Base-by-base conservation (phyloP, 75 land plant species). In the Pinus taeda region DNA sequence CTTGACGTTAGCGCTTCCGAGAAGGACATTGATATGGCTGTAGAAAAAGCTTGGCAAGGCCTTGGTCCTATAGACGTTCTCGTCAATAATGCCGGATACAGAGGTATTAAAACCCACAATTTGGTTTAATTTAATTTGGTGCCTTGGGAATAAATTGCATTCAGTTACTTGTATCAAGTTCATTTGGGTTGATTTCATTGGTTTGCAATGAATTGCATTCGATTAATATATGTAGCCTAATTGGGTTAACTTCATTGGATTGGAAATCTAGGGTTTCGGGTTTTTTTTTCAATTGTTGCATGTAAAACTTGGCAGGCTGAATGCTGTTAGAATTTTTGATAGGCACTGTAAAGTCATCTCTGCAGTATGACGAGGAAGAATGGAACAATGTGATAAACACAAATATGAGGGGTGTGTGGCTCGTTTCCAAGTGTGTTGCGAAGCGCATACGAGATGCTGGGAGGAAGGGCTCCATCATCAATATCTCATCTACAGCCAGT, bases 51-150 rank as follows among this genome's bases (percentile, higher is more conserved):
- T 53, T 93, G 92, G 93, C 77, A 81, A 24, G 73, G 78, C 13
- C 89, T 93, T 62, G 93, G 96, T 15, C 26, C 67, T 24, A 86
- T 93, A 63, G 87, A 94, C 76, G 87, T 81, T 29, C 83, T 92
- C 55, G 85, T 94, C 26, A 92, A 92, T 77, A 94, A 94, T 76
- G 97, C 97, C 11, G 97, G 94, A 6, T 21, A 86, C 9, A 49
- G 55, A 49, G 55, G 55, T 49, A 49, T 49, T 49, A 49, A 84
- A 92, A 45, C 49, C 49, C 49, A 5, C 49, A 45, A 11, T 49
- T 39, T 49, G 9, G 53, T 8, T 8, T 9, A 49, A 49, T 8
- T 8, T 49, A 0, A 49, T 49, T 49, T 49, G 55, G 55, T 9
- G 55, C 55, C 9, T 49, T 49, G 9, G 55, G 9, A 49, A 49